A percentile compares a stretch with the other conserved stretches of the same genome.
Evolutionary conservation across 2,329 filamentous ascomycete genomes (phyloP).

Genomic region (Penicillium fuscoglaucum): DNA sequence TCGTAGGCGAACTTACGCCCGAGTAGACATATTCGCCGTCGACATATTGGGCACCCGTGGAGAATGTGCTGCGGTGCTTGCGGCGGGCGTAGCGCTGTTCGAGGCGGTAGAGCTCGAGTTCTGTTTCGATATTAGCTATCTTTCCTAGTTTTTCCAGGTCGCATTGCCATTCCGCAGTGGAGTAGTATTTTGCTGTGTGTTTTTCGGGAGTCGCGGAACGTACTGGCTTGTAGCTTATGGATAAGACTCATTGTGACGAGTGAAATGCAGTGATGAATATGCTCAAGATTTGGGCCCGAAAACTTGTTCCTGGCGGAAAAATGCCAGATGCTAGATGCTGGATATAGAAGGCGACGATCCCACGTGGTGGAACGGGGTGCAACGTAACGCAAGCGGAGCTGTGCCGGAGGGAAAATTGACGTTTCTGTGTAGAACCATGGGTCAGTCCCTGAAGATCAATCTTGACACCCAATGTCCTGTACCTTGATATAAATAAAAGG

Average conservation of each 20-base stretch:
- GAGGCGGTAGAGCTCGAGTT: conserved; percentile 85
- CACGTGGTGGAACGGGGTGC: not conserved
- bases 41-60: conserved; percentile 85
- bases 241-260: conserved; percentile 49
- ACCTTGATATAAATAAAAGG: not conserved
- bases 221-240: conserved; percentile 54
- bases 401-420: not conserved
- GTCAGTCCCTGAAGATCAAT: conserved; percentile 2
- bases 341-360: conserved; percentile 5
- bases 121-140: conserved; percentile 59
- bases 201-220: conserved; percentile 23
- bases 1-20: conserved; percentile 37
- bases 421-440: conserved; percentile 12
- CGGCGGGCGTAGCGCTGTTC: conserved; percentile 93
- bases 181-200: not conserved
- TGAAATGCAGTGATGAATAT: conserved; percentile 3
- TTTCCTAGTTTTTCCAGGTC: conserved; percentile 17
- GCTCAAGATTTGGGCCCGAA: not conserved
- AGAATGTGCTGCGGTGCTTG: conserved; percentile 85
- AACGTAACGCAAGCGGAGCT: conserved; percentile 1
- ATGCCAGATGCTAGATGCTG: not conserved
- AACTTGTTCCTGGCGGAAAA: not conserved
- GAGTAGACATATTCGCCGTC: conserved; percentile 92
- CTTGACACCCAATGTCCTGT: not conserved
- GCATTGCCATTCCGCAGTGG: not conserved